Conservation (phyloP, 306 rosid species). For the Dryas alaskensis region DNA sequence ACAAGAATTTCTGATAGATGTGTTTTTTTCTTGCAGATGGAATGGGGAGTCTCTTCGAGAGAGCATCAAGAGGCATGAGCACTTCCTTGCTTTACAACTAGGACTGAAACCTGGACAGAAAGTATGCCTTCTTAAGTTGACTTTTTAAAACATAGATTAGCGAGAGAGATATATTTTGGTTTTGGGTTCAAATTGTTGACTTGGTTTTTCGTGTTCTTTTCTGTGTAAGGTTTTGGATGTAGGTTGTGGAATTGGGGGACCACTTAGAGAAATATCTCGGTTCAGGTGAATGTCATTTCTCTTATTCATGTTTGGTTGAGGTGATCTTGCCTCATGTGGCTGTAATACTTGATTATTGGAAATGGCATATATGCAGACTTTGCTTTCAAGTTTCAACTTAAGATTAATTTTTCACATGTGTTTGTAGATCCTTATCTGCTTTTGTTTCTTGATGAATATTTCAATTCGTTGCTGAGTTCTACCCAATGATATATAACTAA, state of each 20-base stretch:
- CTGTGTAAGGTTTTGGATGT: conserved; percentile 75
- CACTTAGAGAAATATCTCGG: conserved; percentile 80
- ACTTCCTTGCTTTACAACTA: conserved; percentile 88
- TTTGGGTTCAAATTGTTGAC: conserved; percentile 10
- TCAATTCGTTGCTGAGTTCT: background rate
- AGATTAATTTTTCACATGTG: background rate
- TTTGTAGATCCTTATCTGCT: background rate
- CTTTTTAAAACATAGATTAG: conserved; percentile 11
- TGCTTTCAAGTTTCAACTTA: background rate
- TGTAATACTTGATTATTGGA: background rate
- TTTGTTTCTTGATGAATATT: background rate
- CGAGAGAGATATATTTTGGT: background rate
- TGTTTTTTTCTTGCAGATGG: conserved; percentile 51
- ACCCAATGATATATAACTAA: background rate
- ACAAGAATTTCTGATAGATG: background rate
- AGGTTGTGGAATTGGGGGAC: conserved; percentile 98
- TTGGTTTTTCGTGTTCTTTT: background rate
- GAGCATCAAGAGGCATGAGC: conserved; percentile 92
- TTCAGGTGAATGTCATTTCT: conserved; percentile 58
- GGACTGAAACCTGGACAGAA: conserved; percentile 78
- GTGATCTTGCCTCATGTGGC: background rate
- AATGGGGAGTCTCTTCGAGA: conserved; percentile 83
- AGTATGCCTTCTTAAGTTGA: conserved; percentile 43
- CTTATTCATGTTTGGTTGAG: background rate
- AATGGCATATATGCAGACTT: background rate